A percentile compares a stretch with the other conserved stretches of the same genome.
phyloP scores from a whole-genome alignment of 75 land plant genomes.

The Chamaecyparis obtusa region DNA sequence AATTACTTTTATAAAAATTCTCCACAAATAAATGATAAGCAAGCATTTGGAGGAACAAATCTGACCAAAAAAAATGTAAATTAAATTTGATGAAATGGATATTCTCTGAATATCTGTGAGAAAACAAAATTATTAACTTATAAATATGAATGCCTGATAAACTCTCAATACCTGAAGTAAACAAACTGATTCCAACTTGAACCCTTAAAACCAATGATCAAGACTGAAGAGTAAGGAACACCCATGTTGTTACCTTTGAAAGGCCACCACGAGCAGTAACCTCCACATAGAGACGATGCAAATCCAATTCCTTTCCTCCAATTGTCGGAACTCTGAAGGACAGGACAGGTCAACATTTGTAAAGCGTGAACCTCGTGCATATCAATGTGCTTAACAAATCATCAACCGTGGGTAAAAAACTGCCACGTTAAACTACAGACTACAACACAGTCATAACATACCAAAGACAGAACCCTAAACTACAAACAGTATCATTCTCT shows the following conservation, averaged over 20 bases:
- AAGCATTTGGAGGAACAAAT: background rate
- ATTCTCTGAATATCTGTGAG: background rate
- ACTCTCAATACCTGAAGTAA: background rate
- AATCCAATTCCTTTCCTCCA: constrained; percentile 82
- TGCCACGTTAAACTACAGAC: background rate
- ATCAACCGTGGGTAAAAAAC: background rate
- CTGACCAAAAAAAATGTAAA: background rate
- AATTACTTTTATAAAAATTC: background rate
- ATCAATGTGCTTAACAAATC: background rate
- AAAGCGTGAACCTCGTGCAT: background rate
- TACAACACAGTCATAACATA: background rate
- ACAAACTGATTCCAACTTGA: background rate
- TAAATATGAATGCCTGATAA: background rate
- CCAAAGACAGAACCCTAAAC: background rate
- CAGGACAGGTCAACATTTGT: background rate
- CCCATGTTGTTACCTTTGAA: constrained; percentile 50
- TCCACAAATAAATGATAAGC: background rate
- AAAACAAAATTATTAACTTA: background rate
- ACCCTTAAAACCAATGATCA: background rate
- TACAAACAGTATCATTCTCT: background rate
- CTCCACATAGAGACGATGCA: constrained; percentile 74
- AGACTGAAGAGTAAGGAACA: background rate
- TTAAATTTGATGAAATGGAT: background rate
- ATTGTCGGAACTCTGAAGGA: constrained; percentile 77
- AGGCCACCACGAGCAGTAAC: constrained; percentile 84